Evolutionary conservation across 176 grass and related monocot genomes (phyloP).

Genomic region (Secale cereale): DNA sequence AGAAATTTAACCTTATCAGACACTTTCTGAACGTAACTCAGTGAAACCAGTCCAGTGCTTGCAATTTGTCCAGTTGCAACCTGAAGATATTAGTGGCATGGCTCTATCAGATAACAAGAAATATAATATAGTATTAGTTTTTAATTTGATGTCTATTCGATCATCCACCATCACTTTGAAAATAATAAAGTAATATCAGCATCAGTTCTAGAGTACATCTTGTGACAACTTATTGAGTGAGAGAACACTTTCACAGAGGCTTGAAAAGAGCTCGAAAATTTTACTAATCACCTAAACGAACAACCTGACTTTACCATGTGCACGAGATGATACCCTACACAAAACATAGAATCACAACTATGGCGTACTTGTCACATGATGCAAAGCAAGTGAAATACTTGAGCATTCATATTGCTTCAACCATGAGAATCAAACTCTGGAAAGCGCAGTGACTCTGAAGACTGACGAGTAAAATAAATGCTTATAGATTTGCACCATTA

Average conservation of each 20-base stretch:
- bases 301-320: neutral
- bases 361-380: neutral
- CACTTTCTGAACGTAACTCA: slow-evolving; percentile 78
- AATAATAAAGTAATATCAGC: neutral
- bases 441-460: neutral
- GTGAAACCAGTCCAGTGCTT: slow-evolving; percentile 47
- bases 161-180: neutral
- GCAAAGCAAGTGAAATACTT: neutral
- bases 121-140: neutral
- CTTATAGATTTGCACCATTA: neutral
- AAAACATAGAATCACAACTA: neutral
- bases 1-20: slow-evolving; percentile 60
- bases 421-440: neutral
- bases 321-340: neutral
- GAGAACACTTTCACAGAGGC: no score
- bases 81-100: slow-evolving; percentile 41
- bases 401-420: slow-evolving; percentile 10
- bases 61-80: slow-evolving; percentile 66
- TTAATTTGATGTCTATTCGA: slow-evolving; percentile 10
- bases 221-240: neutral
- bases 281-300: no score
- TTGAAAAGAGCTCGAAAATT: no score
- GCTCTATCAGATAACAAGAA: slow-evolving; percentile 11
- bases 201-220: slow-evolving; percentile 1
- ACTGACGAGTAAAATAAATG: neutral